Evolutionary conservation across 75 land plant species (phyloP), one percentile per base, ranked within the genome.

Genomic region (Sequoiadendron giganteum): DNA sequence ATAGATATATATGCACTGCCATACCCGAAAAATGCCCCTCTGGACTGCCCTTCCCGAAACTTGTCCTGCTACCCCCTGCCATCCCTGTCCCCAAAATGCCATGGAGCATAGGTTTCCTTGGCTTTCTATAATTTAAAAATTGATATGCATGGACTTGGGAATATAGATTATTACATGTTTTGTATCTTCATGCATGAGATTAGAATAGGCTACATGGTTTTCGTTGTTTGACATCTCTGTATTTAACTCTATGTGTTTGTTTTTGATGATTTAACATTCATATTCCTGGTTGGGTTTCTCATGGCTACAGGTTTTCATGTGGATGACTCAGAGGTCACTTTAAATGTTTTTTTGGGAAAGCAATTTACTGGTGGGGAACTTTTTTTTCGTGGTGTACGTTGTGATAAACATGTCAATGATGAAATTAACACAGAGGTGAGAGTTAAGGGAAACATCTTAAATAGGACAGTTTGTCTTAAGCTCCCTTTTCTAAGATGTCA

Each of bases 251-350:
- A 47, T 47, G 4, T 10, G 25, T 81, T 81, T 81, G 13, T 21
- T 47, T 47, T 11, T 47, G 47, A 3, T 42, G 10, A 16, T 81
- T 43, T 11, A 3, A 30, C 32, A 82, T 47, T 47, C 45, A 43
- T 52, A 32, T 49, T 75, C 84, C 49, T 8, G n/a, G 8, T 7
- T 8, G n/a, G 52, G 18, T 43, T 47, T 38, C 81, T 87, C 16
- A 43, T 43, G 56, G 34, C 56, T n/a, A 25, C 90, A 92, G 93
- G 93, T 79, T 92, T 92, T 85, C 93, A 92, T 86, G 93, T 92
- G 85, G 93, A 92, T 91, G 93, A 92, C 85, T 91, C 93, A 8
- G 93, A 92, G 84, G 93, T 92, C 28, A 92, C 93, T 52, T 89
- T 92, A 38, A 92, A 92, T 88, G 93, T 92, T 47, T 92, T 92